Evolutionary conservation across 768 basidiomycete species (phyloP), one percentile per base, ranked within the genome.

Genomic region (Galerina marginata): DNA sequence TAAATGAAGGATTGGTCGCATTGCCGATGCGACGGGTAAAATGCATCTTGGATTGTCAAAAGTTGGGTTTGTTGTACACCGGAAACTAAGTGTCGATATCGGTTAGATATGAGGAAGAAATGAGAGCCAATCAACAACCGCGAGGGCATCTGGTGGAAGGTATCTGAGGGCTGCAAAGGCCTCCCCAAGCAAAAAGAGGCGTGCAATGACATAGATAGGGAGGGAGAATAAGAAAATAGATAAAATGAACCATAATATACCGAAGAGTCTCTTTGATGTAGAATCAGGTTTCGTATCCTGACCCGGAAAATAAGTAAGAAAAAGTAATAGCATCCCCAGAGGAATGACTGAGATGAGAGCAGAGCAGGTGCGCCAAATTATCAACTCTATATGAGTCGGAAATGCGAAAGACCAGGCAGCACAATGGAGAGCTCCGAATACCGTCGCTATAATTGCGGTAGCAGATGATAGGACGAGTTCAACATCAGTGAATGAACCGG

Each of bases 391-490:
- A 11, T 55, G 12, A 5, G 54, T 49, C 1, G 56, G 33, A 26
- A 62, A 62, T 5, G 26, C 6, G 37, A 55, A 58, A 12, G 15
- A 38, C 61, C 61, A 62, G 6, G 51, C 56, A 9, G 36, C 40
- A 29, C 61, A 62, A n/a, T 58, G 56, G 46, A 62, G 58, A n/a
- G 10, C n/a, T 10, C 57, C 57, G 36, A 62, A 62, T 5, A 50
- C 29, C 2, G 54, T 36, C 11, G 44, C 61, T 15, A 58, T 25
- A 16, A 36, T 2, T 23, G 26, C 25, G 7, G n/a, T 11, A 33
- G 15, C 4, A 16, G 6, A 39, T 20, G 23, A 3, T 38, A 3
- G 26, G 15, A 16, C 20, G 6, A 33, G 29, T 26, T 49, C 26
- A 9, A 16, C 9, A n/a, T 36, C 15, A 25, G 4, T 9, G 20